These are phyloP conservation scores for Nemania sp. DNA, from an alignment of 2,329 filamentous ascomycete species.

Conservation along the genomic window DNA sequence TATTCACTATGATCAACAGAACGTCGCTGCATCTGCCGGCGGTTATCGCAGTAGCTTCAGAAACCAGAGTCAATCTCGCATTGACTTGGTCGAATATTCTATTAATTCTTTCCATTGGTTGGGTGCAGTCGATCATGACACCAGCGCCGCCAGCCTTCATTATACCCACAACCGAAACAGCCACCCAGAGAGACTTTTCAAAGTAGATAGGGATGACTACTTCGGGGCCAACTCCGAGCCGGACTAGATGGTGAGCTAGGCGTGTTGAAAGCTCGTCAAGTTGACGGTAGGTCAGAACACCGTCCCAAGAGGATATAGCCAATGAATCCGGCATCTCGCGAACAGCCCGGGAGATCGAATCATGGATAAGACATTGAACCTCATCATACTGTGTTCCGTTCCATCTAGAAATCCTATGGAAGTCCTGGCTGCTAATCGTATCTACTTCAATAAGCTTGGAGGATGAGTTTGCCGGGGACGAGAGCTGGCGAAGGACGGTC, in stretches of 20 bases:
- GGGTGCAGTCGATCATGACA: conserved; percentile 10
- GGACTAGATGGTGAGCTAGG: conserved; percentile 4
- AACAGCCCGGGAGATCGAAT: no score
- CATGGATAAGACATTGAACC: no score
- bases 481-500: no score
- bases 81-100: not conserved
- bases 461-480: no score
- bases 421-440: no score
- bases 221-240: not conserved
- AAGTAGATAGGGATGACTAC: conserved; percentile 7
- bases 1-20: no score
- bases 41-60: no score
- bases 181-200: conserved; percentile 20
- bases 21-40: no score
- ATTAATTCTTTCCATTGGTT: not conserved
- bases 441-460: no score
- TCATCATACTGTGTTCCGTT: no score
- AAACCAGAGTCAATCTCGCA: not conserved
- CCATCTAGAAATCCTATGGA: no score
- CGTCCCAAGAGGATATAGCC: conserved; percentile 17
- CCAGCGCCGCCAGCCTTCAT: conserved; percentile 17
- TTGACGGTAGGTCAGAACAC: conserved; percentile 10
- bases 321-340: not conserved
- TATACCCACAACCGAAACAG: conserved; percentile 9
- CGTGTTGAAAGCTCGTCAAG: conserved; percentile 13